Evolutionary conservation across 2,329 filamentous ascomycete genomes (phyloP), one percentile per base, ranked within the genome.

Genomic region (Aspergillus piperis): DNA sequence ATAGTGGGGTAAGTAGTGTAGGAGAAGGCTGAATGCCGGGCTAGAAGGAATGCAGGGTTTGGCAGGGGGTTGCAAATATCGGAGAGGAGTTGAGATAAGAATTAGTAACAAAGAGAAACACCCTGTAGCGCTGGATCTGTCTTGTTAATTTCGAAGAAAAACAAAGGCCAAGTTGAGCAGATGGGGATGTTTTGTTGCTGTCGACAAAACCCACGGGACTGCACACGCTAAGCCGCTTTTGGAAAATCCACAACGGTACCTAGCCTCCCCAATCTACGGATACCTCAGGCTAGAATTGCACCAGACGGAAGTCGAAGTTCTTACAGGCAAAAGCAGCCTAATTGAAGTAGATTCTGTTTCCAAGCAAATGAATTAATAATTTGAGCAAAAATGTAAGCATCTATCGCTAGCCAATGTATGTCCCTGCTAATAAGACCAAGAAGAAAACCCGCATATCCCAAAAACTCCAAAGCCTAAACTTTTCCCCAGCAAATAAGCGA

Each of bases 1-100:
- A 88, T 88, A 70, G 77, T 80, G 78, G 75, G 73, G 74, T 73
- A 73, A 49, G 60, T 52, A 36, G 36, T 15, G 56, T 27, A 27
- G 10, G 5, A 42, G 48, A 30, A 10, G 47, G 13, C 23, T 50
- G 25, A 50, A 30, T n/a, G 23, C 30, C 47, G 47, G 47, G 58
- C 13, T 17, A 27, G 48, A 36, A 47, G 25, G 41, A 44, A 19
- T 47, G 44, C 25, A 39, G 38, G 53, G 23, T 44, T 30, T 27
- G 23, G 25, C 38, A 44, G 30, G 41, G 30, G 44, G 32, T 39
- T 36, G 56, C 54, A 48, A 30, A 53, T 52, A 27, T 32, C 48
- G 25, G 17, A 59, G 21, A n/a, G 23, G 47, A 42, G 27, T n/a
- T 21, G 39, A n/a, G 15, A 48, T 44, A 38, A 50, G 21, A 39